Evolutionary conservation across 768 basidiomycete genomes (phyloP).

Genomic region (Psilocybe tampanensis): DNA sequence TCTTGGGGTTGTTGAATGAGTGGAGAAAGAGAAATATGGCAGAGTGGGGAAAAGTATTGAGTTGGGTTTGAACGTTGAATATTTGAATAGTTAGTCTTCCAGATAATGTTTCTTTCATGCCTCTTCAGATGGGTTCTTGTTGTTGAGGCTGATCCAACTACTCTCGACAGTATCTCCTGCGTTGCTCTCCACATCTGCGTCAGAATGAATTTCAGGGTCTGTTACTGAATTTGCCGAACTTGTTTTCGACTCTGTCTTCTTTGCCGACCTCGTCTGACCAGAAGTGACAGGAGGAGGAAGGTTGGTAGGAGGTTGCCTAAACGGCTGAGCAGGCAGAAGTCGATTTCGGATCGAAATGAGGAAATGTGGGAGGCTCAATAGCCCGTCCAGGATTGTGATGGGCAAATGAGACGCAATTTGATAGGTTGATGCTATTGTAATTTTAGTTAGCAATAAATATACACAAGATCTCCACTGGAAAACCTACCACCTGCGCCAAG

Average conservation of each 20-base stretch:
- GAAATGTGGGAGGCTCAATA: constrained; percentile 68
- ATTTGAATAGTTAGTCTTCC: neutral
- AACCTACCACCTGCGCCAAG: constrained; percentile 80
- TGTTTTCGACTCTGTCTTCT: constrained; percentile 11
- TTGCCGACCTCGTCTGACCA: constrained; percentile 12
- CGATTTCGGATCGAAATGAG: constrained; percentile 65
- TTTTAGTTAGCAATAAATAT: constrained; percentile 13
- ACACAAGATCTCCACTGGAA: neutral
- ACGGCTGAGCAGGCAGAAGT: constrained; percentile 55
- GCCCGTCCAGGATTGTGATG: constrained; percentile 57
- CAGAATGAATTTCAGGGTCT: constrained; percentile 55
- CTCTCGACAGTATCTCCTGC: constrained; percentile 52
- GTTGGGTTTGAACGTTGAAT: neutral
- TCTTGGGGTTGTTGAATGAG: neutral
- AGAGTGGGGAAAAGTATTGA: neutral
- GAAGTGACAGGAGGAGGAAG: constrained; percentile 26
- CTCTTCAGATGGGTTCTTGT: constrained; percentile 15
- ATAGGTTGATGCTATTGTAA: constrained; percentile 64
- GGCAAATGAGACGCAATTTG: constrained; percentile 73
- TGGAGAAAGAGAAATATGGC: neutral
- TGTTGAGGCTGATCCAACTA: constrained; percentile 72
- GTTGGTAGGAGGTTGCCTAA: constrained; percentile 34
- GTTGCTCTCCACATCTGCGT: constrained; percentile 71
- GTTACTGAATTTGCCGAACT: constrained; percentile 13
- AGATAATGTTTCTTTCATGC: neutral